Base-by-base conservation (phyloP, 2,329 filamentous ascomycete genomes). In the Trichoderma cornu-damae region DNA sequence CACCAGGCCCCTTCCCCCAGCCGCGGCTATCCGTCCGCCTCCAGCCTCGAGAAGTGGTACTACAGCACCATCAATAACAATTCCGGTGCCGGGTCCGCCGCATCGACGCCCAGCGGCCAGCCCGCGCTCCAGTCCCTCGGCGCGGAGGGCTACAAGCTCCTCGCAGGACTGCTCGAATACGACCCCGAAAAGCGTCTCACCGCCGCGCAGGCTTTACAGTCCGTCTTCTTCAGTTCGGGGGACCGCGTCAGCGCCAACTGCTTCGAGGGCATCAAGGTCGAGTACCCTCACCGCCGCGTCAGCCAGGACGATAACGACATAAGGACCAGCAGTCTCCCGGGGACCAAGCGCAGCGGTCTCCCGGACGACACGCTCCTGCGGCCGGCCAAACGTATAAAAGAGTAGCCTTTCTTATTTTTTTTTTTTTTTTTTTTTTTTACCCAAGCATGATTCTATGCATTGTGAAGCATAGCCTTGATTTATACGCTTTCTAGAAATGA, bases 251-350 rank as follows among this genome's bases (percentile, higher is more conserved):
- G 82, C 38, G 80, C 84, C 37, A 94, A 96, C 68, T 96, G 91
- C 68, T 99, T 99, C 64, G 90, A 96, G 67, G 91, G 92, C 0
- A 80, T 91, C 52, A 90, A 90, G 72, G 85, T 85, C 61, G 90
- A 94, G 67, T 99, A 99, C 70, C 94, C 94, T 0, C 86, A 91
- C 67, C 82, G 94, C 6, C 83, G 93, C 48, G 92, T 99, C 38
- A 96, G 88, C 65, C 87, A 95, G 66, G 94, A 99, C 67, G 91
- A 96, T 69, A 96, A 96, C 65, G 94, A 97, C 71, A 96, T 97
- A 57, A 80, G 90, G n/a, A 92, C 89, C 0, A 86, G 87, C 42
- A 96, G 90, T 70, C 72, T 96, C 34, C 90, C 93, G 0, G 94
- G 93, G 0, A 96, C 92, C 0, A 97, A 97, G 75, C 79, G 92